Evolutionary conservation across 2,329 filamentous ascomycete genomes (phyloP), one percentile per base, ranked within the genome.

Genomic region (Aotearoamyces nothofagi): DNA sequence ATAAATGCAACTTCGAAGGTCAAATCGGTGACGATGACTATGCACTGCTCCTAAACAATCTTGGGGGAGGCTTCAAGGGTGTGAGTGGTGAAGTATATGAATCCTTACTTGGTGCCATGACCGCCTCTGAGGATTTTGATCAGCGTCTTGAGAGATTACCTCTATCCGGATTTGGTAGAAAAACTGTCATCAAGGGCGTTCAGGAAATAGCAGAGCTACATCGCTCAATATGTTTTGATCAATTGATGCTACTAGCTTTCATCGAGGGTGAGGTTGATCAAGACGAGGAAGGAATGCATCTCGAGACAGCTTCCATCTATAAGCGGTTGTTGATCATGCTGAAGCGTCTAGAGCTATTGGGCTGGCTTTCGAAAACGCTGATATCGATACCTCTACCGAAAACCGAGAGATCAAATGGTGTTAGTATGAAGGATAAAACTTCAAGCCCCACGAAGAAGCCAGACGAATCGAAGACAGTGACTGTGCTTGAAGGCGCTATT

Each of bases 21-120:
- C 75, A 80, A 33, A 72, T 96, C 29, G 78, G 78, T 2, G 81
- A 94, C 30, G 83, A 92, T 28, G 76, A 86, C 28, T 82, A 75
- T 39, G 61, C 71, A 22, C 67, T 71, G 32, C 64, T 92, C n/a
- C 64, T 71, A 5, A 64, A 72, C 19, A 62, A 69, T 4, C 62
- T 93, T 7, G 78, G 81, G 15, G 64, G 71, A 19, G 66, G 66
- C 39, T 77, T 64, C 52, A 75, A 42, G 52, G 63, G 52, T 55
- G 73, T 63, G 44, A 69, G 62, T 3, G 55, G 60, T 22, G 51
- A 60, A 11, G 53, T 73, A 7, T 77, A 74, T 40, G 47, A 59
- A 16, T 52, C 60, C n/a, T 47, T 75, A 4, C 50, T 65, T 11
- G 51, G 54, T 3, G 49, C 69, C 20, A 51, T 71, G 34, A 53